Conservation (phyloP, 1,139 yeast species). For the Magnusiomyces starmeri region DNA sequence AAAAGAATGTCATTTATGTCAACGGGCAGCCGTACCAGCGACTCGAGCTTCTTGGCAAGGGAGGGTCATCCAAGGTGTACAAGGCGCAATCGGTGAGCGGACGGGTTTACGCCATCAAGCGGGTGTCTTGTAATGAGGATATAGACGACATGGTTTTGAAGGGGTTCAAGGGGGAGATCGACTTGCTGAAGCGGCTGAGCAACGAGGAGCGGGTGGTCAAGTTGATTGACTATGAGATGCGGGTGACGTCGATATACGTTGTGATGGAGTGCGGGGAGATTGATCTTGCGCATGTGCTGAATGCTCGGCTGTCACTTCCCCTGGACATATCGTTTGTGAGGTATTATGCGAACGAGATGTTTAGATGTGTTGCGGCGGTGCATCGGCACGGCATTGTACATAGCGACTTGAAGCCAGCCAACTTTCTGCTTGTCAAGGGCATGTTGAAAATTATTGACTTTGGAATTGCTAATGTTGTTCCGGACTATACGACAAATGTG, state of each 20-base stretch:
- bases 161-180: slow-evolving; percentile 88
- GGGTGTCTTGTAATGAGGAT: slow-evolving; percentile 66
- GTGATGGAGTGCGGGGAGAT: slow-evolving; percentile 96
- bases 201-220: slow-evolving; percentile 69
- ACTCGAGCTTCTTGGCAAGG: slow-evolving; percentile 76
- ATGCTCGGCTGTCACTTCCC: slow-evolving; percentile 44
- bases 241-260: slow-evolving; percentile 55
- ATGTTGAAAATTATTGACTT: slow-evolving; percentile 83
- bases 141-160: slow-evolving; percentile 65
- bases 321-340: slow-evolving; percentile 74
- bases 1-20: slow-evolving; percentile 33
- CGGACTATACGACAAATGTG: slow-evolving; percentile 85
- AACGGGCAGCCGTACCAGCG: slow-evolving; percentile 66
- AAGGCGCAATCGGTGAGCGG: slow-evolving; percentile 54
- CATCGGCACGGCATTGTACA: slow-evolving; percentile 87
- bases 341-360: slow-evolving; percentile 71
- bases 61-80: slow-evolving; percentile 91
- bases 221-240: slow-evolving; percentile 65
- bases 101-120: slow-evolving; percentile 69
- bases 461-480: slow-evolving; percentile 92
- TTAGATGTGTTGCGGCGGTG: slow-evolving; percentile 79
- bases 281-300: slow-evolving; percentile 78
- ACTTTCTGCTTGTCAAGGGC: slow-evolving; percentile 82
- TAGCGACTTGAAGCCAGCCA: slow-evolving; percentile 93
- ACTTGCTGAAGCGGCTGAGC: slow-evolving; percentile 53